Base-by-base conservation (phyloP, 2,329 filamentous ascomycete species). In the Cytospora mali region DNA sequence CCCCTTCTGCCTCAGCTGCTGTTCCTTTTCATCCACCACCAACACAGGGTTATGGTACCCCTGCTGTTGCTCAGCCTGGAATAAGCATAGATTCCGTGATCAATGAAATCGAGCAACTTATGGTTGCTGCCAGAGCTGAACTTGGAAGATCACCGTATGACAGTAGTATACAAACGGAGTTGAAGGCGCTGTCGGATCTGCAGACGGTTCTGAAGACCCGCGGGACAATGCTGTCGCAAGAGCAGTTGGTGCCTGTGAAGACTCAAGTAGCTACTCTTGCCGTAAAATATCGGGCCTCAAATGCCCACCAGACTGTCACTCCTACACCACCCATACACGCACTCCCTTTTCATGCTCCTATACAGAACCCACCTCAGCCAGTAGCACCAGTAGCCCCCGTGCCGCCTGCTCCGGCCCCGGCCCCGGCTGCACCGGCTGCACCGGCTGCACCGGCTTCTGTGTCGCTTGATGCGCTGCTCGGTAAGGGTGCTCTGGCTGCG, bases 101-200 rank as follows among this genome's bases (percentile, higher is more conserved):
- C 77, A 85, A 84, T 79, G 93, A 97, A 78, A 88, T 97, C 74
- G 87, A 90, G 71, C 87, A 85, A 71, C 81, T 97, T 70, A 92
- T 97, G 74, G 77, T 83, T 71, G 85, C 85, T 69, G 88, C 89
- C 68, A 89, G 89, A 77, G 82, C 83, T 68, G 89, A 93, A 71
- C 90, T 92, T 78, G 88, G 89, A 68, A 85, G 85, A 68, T 92
- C 88, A 74, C 89, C 90, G 65, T 85, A 88, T 80, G 91, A 97
- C 80, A 77, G 82, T 76, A 85, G 87, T 76, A 83, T 92, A 73
- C 89, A 92, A 74, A 88, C 86, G 72, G 91, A 90, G 77, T 80
- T 97, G 72, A 91, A 92, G 78, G 92, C 93, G 66, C 85, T 97
- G 69, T 80, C 93, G 76, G 91, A 95, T 75, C 84, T 98, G 67